Percentiles rank a stretch among this genome's conserved stretches.
Evolutionary conservation across 2,329 filamentous ascomycete species (phyloP).

Genomic region (Microthyrium microscopicum): DNA sequence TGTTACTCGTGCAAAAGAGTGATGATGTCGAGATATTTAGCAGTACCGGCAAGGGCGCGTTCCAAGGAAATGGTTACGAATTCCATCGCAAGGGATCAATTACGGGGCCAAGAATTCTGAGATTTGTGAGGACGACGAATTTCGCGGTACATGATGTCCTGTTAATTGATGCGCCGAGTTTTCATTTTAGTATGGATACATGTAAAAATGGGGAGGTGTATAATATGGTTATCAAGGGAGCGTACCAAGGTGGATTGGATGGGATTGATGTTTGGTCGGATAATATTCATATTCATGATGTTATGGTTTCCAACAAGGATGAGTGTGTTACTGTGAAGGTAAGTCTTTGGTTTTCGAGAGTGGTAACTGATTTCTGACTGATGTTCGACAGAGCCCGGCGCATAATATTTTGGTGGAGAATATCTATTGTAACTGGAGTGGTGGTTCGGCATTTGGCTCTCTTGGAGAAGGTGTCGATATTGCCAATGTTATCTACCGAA

Average conservation of each 20-base stretch:
- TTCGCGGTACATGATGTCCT: constrained; percentile 34
- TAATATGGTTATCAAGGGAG: constrained; percentile 38
- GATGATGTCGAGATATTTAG: constrained; percentile 39
- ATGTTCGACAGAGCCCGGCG: constrained; percentile 24
- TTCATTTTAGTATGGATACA: constrained; percentile 35
- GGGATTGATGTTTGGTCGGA: constrained; percentile 38
- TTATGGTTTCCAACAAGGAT: constrained; percentile 20
- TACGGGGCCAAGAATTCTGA: constrained; percentile 28
- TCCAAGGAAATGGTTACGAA: constrained; percentile 36
- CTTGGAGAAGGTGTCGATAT: constrained; percentile 33
- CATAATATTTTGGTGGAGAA: constrained; percentile 41
- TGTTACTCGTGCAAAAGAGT: constrained; percentile 34
- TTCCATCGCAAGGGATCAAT: constrained; percentile 27
- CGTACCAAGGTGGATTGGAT: constrained; percentile 35
- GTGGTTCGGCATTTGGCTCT: constrained; percentile 41
- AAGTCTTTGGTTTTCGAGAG: constrained; percentile 6
- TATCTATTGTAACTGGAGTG: constrained; percentile 46
- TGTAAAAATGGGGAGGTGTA: constrained; percentile 37
- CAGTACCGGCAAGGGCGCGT: constrained; percentile 32
- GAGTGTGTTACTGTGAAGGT: constrained; percentile 42
- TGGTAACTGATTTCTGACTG: background rate
- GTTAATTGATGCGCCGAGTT: constrained; percentile 32
- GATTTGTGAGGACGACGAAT: constrained; percentile 27
- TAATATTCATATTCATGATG: constrained; percentile 42
- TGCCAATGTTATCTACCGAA: constrained; percentile 35